Evolutionary conservation across 495 filamentous ascomycete genomes (phyloP).

Genomic region (Penicillium arizonense): DNA sequence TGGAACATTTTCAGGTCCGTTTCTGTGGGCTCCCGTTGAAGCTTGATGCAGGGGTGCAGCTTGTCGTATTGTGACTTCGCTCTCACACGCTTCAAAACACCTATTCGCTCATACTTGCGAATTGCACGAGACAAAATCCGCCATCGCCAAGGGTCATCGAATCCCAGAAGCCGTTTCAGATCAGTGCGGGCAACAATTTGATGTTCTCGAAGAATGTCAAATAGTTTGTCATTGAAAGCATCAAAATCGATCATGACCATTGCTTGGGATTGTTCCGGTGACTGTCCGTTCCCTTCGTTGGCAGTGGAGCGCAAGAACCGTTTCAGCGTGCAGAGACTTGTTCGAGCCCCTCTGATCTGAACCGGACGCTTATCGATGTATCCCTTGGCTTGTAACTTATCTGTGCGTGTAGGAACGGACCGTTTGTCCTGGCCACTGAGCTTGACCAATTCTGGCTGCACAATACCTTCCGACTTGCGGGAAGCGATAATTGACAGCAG

Average conservation of each 20-base stretch:
- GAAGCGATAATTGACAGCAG: conserved; percentile 80
- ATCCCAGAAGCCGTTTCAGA: conserved; percentile 61
- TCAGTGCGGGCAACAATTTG: conserved; percentile 55
- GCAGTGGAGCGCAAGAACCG: conserved; percentile 46
- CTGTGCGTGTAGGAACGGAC: conserved; percentile 80
- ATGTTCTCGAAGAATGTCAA: conserved; percentile 45
- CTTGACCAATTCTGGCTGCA: conserved; percentile 73
- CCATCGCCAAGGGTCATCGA: conserved; percentile 61
- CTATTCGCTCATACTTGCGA: conserved; percentile 66
- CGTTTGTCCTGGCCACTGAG: conserved; percentile 84
- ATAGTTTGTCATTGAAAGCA: conserved; percentile 41
- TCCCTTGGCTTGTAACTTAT: conserved; percentile 68
- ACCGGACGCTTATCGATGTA: conserved; percentile 81
- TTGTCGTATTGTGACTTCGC: conserved; percentile 52
- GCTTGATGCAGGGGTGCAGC: conserved; percentile 63
- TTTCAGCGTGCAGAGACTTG: conserved; percentile 64
- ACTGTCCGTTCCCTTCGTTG: not conserved
- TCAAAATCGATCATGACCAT: conserved; percentile 40
- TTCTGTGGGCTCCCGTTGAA: conserved; percentile 67
- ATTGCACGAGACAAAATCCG: conserved; percentile 65
- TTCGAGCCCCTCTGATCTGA: conserved; percentile 60
- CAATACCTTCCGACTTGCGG: conserved; percentile 64
- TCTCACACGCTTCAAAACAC: conserved; percentile 65
- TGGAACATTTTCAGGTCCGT: conserved; percentile 62
- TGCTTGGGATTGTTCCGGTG: conserved; percentile 6